These are phyloP conservation scores for Dictyostelium brefeldianum DNA, from an alignment of 78 protist species.

Conservation along the genomic window DNA sequence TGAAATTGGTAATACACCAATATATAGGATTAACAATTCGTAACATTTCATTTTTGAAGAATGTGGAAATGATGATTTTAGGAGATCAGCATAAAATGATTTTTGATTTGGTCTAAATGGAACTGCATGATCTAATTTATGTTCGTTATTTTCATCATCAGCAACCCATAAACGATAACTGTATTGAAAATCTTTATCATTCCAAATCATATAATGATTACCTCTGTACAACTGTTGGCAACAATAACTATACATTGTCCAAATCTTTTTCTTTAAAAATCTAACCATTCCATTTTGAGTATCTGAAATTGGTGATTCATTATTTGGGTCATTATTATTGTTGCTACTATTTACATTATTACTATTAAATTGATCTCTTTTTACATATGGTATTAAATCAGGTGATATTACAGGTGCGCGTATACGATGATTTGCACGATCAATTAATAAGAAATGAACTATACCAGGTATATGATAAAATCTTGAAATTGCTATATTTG, in stretches of 20 bases:
- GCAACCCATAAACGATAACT: constrained; percentile 55
- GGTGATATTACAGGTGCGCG: constrained; percentile 56
- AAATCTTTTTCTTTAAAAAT: constrained; percentile 42
- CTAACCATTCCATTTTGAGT: constrained; percentile 32
- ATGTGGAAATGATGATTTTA: constrained; percentile 39
- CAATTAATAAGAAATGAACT: constrained; percentile 63
- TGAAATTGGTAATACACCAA: constrained; percentile 49
- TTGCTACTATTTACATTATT: no score
- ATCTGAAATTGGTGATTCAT: background rate
- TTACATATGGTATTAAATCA: constrained; percentile 9
- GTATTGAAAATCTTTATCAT: constrained; percentile 60
- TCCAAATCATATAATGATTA: constrained; percentile 45
- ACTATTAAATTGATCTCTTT: background rate
- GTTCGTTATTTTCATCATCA: constrained; percentile 64
- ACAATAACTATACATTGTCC: constrained; percentile 77
- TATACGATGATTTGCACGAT: constrained; percentile 57
- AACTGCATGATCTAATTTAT: constrained; percentile 19
- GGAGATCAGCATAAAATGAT: constrained; percentile 22
- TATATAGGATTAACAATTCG: constrained; percentile 48
- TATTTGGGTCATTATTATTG: background rate
- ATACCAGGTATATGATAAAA: constrained; percentile 74
- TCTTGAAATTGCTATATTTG: constrained; percentile 21
- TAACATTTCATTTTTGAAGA: constrained; percentile 56
- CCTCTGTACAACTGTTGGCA: constrained; percentile 46
- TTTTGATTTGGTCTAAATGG: constrained; percentile 4